Base-by-base conservation (phyloP, 1,284 basidiomycete species). In the Sutorius eximius region DNA sequence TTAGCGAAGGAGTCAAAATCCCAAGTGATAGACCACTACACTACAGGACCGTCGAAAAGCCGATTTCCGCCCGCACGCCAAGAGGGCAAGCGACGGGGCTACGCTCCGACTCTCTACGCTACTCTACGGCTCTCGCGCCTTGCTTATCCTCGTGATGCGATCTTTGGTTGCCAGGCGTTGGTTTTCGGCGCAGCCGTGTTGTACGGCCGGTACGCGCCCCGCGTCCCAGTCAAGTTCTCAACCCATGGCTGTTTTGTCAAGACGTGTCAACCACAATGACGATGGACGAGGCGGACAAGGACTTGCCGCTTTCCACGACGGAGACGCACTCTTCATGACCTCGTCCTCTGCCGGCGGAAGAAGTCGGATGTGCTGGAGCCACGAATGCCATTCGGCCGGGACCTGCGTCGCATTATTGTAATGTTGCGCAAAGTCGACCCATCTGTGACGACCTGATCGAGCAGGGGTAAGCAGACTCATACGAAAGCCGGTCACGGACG, bases 331-430 rank as follows among this genome's bases (percentile, higher is more conserved):
- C 67, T 88, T 80, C 69, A 95, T 75, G 33, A 93, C 74, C 0
- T 78, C 70, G 67, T 97, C 95, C 60, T 88, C 78, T 2, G 80
- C 75, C 2, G 95, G 95, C 7, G 92, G 82, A 38, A 86, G 81
- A 61, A 85, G 82, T 46, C 95, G 90, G 66, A 95, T 96, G 69
- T 96, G 93, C n/a, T 81, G 79, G 30, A 97, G 73, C 95, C 95
- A 98, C 9, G 93, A 85, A 73, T 95, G 93, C 95, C 95, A 97
- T 73, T 95, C 93, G 2, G 93, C 82, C 32, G 93, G 90, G 36
- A 95, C 86, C 77, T 98, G 95, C 0, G 91, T 83, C 11, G 91
- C 91, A 68, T 96, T 91, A 73, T 82, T 88, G 63, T 95, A 85
- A 70, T 95, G 89, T 85, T 95, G 92, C 34, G 87, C 81, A 66